phyloP scores from a whole-genome alignment of 148 eudicot genomes.

The Spergularia marina region DNA sequence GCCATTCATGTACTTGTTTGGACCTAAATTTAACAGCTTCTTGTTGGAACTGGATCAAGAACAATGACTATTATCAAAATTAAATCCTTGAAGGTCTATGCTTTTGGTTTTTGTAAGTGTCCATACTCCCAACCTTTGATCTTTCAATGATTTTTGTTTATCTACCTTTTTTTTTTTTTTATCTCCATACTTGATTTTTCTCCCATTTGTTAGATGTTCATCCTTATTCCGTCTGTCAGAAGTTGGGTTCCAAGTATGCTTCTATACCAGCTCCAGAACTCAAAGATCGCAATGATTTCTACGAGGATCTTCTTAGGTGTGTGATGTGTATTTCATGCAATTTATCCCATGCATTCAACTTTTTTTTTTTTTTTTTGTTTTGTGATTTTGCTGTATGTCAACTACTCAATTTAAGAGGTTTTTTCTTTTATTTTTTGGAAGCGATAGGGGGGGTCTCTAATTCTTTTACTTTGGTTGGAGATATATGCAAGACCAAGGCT shows the following conservation, averaged over 20 bases:
- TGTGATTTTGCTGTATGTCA: too few species aligned
- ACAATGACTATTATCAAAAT: constrained; percentile 68
- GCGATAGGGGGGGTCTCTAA: too few species aligned
- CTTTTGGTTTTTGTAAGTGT: constrained; percentile 89
- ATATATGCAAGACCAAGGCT: too few species aligned
- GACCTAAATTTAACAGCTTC: constrained; percentile 46
- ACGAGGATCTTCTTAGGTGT: constrained; percentile 86
- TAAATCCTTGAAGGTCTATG: constrained; percentile 83
- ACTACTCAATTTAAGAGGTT: too few species aligned
- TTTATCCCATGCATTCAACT: not conserved
- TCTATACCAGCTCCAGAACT: constrained; percentile 57
- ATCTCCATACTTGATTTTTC: constrained; percentile 3
- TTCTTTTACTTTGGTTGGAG: too few species aligned
- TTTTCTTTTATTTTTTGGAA: too few species aligned
- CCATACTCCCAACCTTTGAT: not conserved
- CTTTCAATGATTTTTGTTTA: not conserved
- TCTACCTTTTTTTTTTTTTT: not conserved
- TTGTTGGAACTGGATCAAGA: constrained; percentile 94
- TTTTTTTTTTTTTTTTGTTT: too few species aligned
- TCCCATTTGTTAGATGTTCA: constrained; percentile 53
- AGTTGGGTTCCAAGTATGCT: constrained; percentile 81
- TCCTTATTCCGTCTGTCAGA: constrained; percentile 77
- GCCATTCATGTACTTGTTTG: too few species aligned
- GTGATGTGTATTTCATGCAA: not conserved
- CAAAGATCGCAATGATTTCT: constrained; percentile 59